These are phyloP conservation scores for Tulasnella sp. DNA, from an alignment of 768 basidiomycete genomes.

Conservation along the genomic window DNA sequence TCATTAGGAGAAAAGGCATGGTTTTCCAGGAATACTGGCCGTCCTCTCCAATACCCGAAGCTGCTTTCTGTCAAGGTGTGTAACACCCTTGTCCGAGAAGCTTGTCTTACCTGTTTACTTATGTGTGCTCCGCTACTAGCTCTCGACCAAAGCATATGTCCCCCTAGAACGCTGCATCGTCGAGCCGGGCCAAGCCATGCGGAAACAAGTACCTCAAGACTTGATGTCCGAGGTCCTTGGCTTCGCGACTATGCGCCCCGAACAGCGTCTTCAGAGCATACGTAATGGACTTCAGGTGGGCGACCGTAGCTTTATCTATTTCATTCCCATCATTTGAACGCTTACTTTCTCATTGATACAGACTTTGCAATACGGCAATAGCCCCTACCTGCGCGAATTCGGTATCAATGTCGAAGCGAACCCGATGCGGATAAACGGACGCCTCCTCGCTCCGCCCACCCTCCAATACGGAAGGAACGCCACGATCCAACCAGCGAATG, in stretches of 20 bases:
- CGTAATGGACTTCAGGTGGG: conserved; percentile 41
- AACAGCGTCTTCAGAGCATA: conserved; percentile 45
- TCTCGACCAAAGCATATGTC: conserved; percentile 34
- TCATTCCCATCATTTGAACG: conserved; percentile 35
- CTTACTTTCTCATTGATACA: conserved; percentile 2
- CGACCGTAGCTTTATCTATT: background rate
- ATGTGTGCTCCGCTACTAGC: background rate
- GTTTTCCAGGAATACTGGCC: background rate
- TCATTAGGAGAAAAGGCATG: background rate
- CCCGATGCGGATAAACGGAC: conserved; percentile 46
- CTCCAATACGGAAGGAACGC: conserved; percentile 44
- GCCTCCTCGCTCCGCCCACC: conserved; percentile 52
- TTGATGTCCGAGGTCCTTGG: conserved; percentile 37
- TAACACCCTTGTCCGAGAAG: background rate
- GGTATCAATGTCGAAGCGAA: conserved; percentile 49
- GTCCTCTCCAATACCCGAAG: conserved; percentile 41
- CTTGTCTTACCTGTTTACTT: background rate
- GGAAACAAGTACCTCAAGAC: conserved; percentile 55
- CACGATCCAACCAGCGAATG: conserved; percentile 48
- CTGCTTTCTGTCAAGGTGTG: conserved; percentile 54
- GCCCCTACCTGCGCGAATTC: conserved; percentile 60
- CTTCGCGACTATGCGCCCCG: conserved; percentile 54
- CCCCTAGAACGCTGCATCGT: conserved; percentile 59
- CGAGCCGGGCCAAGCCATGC: conserved; percentile 52
- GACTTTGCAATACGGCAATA: conserved; percentile 45